Evolutionary conservation across 1,284 basidiomycete genomes (phyloP).

Genomic region (Golubevia pallescens): DNA sequence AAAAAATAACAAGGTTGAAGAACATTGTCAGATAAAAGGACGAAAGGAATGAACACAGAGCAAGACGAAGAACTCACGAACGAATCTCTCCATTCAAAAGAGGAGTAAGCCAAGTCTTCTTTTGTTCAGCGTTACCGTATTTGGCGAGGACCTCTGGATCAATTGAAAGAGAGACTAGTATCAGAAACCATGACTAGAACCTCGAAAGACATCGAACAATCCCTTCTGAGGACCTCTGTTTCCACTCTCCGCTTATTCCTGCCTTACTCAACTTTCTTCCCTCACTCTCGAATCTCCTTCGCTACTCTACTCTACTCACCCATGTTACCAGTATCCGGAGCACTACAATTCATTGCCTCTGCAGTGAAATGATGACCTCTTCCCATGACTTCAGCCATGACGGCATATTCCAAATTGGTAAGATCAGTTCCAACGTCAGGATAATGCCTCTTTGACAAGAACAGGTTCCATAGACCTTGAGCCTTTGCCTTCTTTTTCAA

Average conservation of each 20-base stretch:
- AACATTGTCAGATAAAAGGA: background rate
- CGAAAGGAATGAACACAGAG: background rate
- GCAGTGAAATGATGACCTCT: constrained; percentile 80
- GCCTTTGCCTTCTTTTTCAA: constrained; percentile 86
- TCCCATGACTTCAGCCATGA: constrained; percentile 94
- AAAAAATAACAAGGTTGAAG: background rate
- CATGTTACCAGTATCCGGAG: constrained; percentile 82
- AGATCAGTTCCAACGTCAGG: constrained; percentile 85
- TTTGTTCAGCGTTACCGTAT: constrained; percentile 86
- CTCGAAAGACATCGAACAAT: too few species aligned
- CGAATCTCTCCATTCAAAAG: constrained; percentile 90
- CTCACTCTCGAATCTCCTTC: background rate
- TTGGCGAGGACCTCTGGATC: constrained; percentile 84
- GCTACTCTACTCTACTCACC: constrained; percentile 56
- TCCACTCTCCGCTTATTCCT: background rate
- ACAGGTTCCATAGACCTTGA: constrained; percentile 93
- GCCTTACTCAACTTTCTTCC: background rate
- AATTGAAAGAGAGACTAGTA: background rate
- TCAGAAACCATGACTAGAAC: too few species aligned
- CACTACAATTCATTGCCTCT: constrained; percentile 87
- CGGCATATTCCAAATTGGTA: constrained; percentile 93
- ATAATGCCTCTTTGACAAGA: constrained; percentile 91
- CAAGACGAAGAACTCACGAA: constrained; percentile 77
- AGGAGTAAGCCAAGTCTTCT: constrained; percentile 86
- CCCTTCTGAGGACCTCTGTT: too few species aligned